Base-by-base conservation (phyloP, 148 eudicot species). In the Amaranthus hypochondriacus region DNA sequence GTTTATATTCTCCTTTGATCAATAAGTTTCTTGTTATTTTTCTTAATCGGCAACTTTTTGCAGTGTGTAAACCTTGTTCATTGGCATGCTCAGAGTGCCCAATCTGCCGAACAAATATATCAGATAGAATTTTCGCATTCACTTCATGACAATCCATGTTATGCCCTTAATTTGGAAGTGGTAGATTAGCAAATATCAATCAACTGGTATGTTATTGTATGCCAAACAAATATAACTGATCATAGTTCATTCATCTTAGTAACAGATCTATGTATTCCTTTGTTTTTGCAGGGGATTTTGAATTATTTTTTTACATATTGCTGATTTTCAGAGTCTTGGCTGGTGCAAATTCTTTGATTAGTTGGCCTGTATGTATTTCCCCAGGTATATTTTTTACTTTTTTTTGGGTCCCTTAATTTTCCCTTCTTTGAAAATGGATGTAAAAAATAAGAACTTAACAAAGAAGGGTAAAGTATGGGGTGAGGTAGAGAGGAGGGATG, bases 21-120 rank as follows among this genome's bases (percentile, higher is more conserved):
- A 18, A 28, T 28, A 66, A 15, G 49, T 75, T 13, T 28, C 46
- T 77, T 59, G 18, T 49, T 12, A 7, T 10, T 47, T n/a, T 13
- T 58, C 15, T n/a, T 21, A 56, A 28, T 28, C 2, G 39, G 2
- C 75, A 42, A 66, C 71, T 66, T 66, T 81, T 81, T 86, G 94
- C 94, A 92, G 97, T 89, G 79, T 89, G 97, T 86, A 85, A 89
- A 86, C 87, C 96, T 77, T 92, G 96, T 77, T 90, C 96, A 5
- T 86, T 90, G 77, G 96, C 92, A 71, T 90, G 96, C 81, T 80
- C 86, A 7, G 89, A 88, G 72, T 87, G 98, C 76, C 96, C 96
- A 59, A 90, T 93, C 43, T 89, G 98, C 81, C 86, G 96, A 69
- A 85, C 93, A 78, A 90, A 76, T 73, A 93, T 93, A 64, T 72